Base-by-base conservation (phyloP, 2,329 filamentous ascomycete species). In the Alternaria rosae region DNA sequence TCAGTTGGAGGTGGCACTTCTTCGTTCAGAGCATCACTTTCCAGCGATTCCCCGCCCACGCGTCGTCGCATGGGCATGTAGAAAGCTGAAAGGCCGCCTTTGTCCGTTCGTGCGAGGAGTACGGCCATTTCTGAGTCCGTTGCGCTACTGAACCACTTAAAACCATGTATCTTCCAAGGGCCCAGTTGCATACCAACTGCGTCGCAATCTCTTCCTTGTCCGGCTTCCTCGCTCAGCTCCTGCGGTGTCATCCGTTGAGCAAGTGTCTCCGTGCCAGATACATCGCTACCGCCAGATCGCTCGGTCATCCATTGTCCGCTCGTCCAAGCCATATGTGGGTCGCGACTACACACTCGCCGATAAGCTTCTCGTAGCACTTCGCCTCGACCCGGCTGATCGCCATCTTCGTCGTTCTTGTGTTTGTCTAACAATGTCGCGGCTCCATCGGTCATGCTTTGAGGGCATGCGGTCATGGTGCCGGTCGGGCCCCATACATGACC, bases 301-400 rank as follows among this genome's bases (percentile, higher is more conserved):
- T 92, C 90, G 0, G 90, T 92, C 90, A 92, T 92, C 90, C 91
- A 92, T 74, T 92, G 90, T 0, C 90, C 90, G 42, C 86, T 90
- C 0, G 89, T 92, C 90, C 90, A 92, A 0, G 87, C 86, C 17
- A 77, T 66, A 0, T 70, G 57, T 0, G 82, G 79, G 55, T 89
- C 82, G 5, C 85, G 81, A 5, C 85, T 86, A 1, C 81, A 86
- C 4, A 91, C 78, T 12, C 84, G 84, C 6, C 78, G 71, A 65
- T 84, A 87, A 4, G 85, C 86, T 42, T 85, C 82, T 38, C 84
- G 79, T 50, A 88, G 83, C 0, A 88, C 84, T 17, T 68, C 66
- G 8, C 78, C 78, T 4, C 71, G 68, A 5, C 74, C 74, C 2
- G 66, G 63, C 45, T 77, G 72, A 21, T 75, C 70, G 0, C 64